A percentile compares a stretch with the other conserved stretches of the same genome.
Conservation (phyloP, 2,329 filamentous ascomycete species). For the Cordyceps fumosorosea region DNA sequence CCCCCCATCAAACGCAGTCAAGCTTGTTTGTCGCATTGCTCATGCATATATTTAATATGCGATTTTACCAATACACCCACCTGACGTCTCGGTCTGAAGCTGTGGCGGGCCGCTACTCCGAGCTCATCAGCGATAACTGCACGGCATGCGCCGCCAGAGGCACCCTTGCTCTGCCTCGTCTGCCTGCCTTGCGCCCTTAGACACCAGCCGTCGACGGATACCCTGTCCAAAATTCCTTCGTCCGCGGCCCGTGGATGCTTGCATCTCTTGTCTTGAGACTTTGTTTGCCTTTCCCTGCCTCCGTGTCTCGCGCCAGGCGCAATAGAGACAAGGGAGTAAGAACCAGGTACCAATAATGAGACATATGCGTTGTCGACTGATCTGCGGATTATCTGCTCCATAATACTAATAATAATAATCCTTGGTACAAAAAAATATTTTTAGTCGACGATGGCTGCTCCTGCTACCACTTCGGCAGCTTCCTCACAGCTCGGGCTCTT, state of each 20-base stretch:
- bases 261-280: not conserved
- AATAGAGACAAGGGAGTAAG: too few species aligned
- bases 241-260: not conserved
- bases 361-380: too few species aligned
- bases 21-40: too few species aligned
- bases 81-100: not conserved
- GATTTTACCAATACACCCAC: too few species aligned
- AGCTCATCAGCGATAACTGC: not conserved
- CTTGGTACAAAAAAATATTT: not conserved
- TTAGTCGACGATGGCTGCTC: not conserved
- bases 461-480: conserved; percentile 2
- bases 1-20: not conserved
- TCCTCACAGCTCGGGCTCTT: conserved; percentile 14
- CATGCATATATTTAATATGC: too few species aligned
- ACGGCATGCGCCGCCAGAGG: not conserved
- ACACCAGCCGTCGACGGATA: not conserved
- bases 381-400: too few species aligned
- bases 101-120: not conserved
- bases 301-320: too few species aligned
- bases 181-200: not conserved
- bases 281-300: not conserved
- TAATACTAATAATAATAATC: too few species aligned
- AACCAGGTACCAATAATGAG: too few species aligned
- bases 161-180: not conserved
- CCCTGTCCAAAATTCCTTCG: too few species aligned